Evolutionary conservation across 768 basidiomycete species (phyloP).

Genomic region (Naematelia encephala): DNA sequence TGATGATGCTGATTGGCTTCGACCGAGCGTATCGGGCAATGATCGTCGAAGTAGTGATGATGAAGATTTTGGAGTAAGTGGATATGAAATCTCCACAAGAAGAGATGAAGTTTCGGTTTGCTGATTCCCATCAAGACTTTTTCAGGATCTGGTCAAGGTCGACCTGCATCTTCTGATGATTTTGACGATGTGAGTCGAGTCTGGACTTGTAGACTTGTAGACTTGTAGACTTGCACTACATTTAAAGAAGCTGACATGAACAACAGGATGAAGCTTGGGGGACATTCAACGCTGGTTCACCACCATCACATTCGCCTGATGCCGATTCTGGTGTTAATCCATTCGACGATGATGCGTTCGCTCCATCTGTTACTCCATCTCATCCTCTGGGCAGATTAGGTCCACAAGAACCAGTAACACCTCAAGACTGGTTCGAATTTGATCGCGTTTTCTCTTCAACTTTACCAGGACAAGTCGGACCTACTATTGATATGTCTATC

Average conservation of each 20-base stretch:
- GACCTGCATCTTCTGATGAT: conserved; percentile 16
- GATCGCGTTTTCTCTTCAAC: conserved; percentile 30
- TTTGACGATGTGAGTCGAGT: conserved; percentile 38
- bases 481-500: conserved; percentile 15
- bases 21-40: conserved; percentile 14
- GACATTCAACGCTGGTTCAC: conserved; percentile 37
- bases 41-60: conserved; percentile 15
- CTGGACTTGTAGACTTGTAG: neutral
- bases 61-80: conserved; percentile 41
- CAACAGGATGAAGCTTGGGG: conserved; percentile 48
- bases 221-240: too few relatives aligned
- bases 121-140: conserved; percentile 16
- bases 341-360: conserved; percentile 45
- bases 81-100: neutral
- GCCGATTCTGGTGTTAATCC: conserved; percentile 31
- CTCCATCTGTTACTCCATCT: conserved; percentile 25
- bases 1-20: conserved; percentile 43
- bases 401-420: conserved; percentile 35
- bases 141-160: conserved; percentile 7
- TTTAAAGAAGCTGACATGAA: too few relatives aligned
- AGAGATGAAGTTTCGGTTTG: neutral
- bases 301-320: conserved; percentile 5
- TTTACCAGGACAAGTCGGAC: neutral
- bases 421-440: conserved; percentile 49
- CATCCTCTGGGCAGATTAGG: conserved; percentile 20